phyloP scores from a whole-genome alignment of 2,329 filamentous ascomycete genomes.

The Alternaria sp. region DNA sequence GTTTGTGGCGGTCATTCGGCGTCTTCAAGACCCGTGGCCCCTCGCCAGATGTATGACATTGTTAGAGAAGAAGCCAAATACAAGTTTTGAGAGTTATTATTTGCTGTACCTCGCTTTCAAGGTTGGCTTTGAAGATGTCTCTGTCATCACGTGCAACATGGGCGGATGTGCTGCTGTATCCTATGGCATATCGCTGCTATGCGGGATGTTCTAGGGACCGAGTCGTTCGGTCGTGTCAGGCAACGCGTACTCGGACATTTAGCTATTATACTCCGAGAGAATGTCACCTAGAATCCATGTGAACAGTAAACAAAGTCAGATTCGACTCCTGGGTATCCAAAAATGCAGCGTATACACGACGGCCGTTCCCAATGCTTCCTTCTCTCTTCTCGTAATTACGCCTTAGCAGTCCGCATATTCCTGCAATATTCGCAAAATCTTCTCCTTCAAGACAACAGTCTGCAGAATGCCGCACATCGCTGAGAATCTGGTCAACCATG shows the following conservation, averaged over 20 bases:
- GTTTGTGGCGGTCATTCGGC: too few relatives aligned
- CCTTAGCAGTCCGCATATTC: neutral
- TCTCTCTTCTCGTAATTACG: neutral
- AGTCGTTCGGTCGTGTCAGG: neutral
- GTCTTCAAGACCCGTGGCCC: neutral
- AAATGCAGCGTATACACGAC: neutral
- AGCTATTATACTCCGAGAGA: neutral
- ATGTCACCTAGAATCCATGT: neutral
- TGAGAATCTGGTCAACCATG: neutral
- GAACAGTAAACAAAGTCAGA: neutral
- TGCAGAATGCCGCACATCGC: neutral
- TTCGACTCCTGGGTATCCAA: neutral
- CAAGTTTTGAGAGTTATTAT: neutral
- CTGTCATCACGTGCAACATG: neutral
- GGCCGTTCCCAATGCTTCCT: neutral
- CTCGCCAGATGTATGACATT: neutral
- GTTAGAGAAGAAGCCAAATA: neutral
- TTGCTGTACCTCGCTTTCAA: neutral
- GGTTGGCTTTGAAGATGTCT: neutral
- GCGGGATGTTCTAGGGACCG: fast-evolving
- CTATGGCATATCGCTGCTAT: neutral
- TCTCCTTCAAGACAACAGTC: neutral
- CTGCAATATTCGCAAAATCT: neutral
- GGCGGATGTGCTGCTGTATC: neutral
- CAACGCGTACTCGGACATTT: neutral